A percentile compares a stretch with the other conserved stretches of the same genome.
phyloP scores from a whole-genome alignment of 2,329 filamentous ascomycete species.

The Blastomyces parvus region DNA sequence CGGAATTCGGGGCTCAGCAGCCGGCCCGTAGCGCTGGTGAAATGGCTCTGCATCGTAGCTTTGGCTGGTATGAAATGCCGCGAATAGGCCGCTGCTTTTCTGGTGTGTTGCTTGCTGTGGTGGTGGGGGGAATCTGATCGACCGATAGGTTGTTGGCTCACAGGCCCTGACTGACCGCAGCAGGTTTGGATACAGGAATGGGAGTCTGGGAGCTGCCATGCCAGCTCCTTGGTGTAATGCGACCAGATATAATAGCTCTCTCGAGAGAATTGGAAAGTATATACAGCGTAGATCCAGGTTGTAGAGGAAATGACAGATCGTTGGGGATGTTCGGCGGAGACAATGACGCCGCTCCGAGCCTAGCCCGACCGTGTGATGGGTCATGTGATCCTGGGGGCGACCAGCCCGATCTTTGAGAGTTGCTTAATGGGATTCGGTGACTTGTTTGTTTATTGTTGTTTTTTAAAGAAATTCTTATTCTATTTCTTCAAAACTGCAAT shows the following conservation, averaged over 20 bases:
- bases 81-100: slow-evolving; percentile 20
- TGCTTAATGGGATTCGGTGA: too few relatives aligned
- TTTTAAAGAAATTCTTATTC: too few relatives aligned
- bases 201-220: slow-evolving; percentile 55
- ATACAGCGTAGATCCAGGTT: too few relatives aligned
- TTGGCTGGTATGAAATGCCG: slow-evolving; percentile 30
- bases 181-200: slow-evolving; percentile 60
- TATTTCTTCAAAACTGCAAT: too few relatives aligned
- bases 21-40: slow-evolving; percentile 39
- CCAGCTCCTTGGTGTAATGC: background rate
- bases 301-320: background rate
- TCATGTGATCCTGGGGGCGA: too few relatives aligned
- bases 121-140: slow-evolving; percentile 30
- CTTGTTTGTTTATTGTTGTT: too few relatives aligned
- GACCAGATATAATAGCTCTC: background rate
- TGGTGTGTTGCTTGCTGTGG: background rate
- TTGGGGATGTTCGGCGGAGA: background rate
- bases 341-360: background rate
- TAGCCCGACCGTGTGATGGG: background rate
- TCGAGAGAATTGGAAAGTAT: background rate
- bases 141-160: slow-evolving; percentile 36
- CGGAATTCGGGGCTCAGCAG: slow-evolving; percentile 34
- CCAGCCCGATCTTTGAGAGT: too few relatives aligned
- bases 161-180: slow-evolving; percentile 48
- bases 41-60: slow-evolving; percentile 31